Evolutionary conservation across 768 basidiomycete genomes (phyloP).

Genomic region (Chalciporus chontae): DNA sequence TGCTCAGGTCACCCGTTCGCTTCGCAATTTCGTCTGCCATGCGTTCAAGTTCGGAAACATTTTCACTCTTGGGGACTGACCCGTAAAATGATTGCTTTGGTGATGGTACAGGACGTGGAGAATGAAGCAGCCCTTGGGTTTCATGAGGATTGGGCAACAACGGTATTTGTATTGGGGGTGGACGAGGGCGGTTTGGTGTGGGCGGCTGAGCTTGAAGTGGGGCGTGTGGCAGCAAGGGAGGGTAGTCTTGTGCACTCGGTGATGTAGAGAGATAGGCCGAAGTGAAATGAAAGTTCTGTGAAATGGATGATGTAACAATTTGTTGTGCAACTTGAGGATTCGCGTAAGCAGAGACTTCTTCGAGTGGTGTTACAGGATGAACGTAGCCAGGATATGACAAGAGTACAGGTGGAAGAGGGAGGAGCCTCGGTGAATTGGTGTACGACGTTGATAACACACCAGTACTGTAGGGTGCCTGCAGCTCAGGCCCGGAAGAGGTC

Average conservation of each 20-base stretch:
- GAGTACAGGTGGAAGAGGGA: conserved; percentile 30
- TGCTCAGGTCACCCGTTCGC: conserved; percentile 25
- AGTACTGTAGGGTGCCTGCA: conserved; percentile 28
- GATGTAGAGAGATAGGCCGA: conserved; percentile 62
- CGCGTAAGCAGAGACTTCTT: conserved; percentile 15
- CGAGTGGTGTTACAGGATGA: conserved; percentile 11
- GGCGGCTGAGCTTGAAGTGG: conserved; percentile 1
- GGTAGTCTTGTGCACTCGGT: conserved; percentile 54
- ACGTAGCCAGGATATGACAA: conserved; percentile 17
- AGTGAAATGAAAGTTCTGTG: conserved; percentile 55
- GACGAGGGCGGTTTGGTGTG: conserved; percentile 11
- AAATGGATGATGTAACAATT: conserved; percentile 52
- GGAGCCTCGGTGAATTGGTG: conserved; percentile 19
- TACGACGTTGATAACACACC: conserved; percentile 35
- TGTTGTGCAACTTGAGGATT: conserved; percentile 60
- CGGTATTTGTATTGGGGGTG: conserved; percentile 23
- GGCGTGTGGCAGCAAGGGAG: conserved; percentile 30
- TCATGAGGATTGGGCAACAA: conserved; percentile 29
- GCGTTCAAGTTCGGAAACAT: conserved; percentile 68
- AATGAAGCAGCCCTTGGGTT: conserved; percentile 43
- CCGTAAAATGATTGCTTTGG: conserved; percentile 51
- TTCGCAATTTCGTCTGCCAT: conserved; percentile 60
- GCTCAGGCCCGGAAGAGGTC: conserved; percentile 45
- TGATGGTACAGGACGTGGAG: conserved; percentile 67
- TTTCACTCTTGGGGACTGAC: conserved; percentile 24